Conservation (phyloP, 495 filamentous ascomycete genomes). For the Hypomontagnella monticulosa region DNA sequence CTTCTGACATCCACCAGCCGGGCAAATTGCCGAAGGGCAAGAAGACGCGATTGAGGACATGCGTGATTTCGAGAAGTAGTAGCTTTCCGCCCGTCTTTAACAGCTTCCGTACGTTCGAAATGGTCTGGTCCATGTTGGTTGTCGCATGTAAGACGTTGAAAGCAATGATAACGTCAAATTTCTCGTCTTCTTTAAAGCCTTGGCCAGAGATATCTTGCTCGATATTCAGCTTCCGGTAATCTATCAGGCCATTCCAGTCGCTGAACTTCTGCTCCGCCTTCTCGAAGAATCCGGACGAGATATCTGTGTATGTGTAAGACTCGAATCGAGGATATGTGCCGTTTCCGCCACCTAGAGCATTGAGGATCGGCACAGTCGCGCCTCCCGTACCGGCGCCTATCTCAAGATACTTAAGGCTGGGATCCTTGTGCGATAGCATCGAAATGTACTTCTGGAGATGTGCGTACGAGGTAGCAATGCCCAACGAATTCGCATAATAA, state of each 20-base stretch:
- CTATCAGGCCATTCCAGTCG: slow-evolving; percentile 45
- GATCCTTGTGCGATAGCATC: slow-evolving; percentile 56
- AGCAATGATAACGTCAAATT: slow-evolving; percentile 63
- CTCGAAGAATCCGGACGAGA: slow-evolving; percentile 62
- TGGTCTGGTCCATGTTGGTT: slow-evolving; percentile 54
- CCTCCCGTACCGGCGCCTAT: slow-evolving; percentile 61
- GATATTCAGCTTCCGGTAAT: slow-evolving; percentile 56
- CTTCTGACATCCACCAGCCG: no score
- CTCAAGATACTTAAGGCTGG: slow-evolving; percentile 56
- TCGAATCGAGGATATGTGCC: slow-evolving; percentile 29
- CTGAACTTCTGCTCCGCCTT: slow-evolving; percentile 57
- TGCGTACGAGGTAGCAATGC: no score
- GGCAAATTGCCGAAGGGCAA: no score
- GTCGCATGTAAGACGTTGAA: slow-evolving; percentile 65
- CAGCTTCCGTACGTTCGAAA: slow-evolving; percentile 55
- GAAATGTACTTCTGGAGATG: no score
- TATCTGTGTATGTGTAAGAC: slow-evolving; percentile 63
- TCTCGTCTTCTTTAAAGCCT: slow-evolving; percentile 55
- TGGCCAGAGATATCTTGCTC: slow-evolving; percentile 55
- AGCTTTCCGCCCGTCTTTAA: no score
- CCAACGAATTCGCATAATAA: no score
- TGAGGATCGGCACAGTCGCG: slow-evolving; percentile 49
- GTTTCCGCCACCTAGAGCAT: slow-evolving; percentile 20
- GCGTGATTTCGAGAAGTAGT: no score
- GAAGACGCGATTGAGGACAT: no score